These are phyloP conservation scores for Annulohypoxylon stygium DNA, from an alignment of 495 filamentous ascomycete species.

Conservation along the genomic window DNA sequence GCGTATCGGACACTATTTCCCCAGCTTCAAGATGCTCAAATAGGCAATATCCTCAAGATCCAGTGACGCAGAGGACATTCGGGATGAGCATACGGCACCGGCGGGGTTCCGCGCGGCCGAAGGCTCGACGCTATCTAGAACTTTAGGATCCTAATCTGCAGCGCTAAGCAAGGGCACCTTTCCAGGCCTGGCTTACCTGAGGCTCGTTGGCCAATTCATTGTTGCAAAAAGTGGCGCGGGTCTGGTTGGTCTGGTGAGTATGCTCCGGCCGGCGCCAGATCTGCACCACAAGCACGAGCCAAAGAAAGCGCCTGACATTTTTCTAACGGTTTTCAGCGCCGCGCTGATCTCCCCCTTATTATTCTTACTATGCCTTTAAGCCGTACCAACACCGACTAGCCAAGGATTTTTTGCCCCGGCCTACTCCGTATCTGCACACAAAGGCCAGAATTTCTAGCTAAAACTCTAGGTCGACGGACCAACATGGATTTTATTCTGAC, in stretches of 20 bases:
- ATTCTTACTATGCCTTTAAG: conserved; percentile 12
- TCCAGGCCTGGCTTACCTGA: neutral
- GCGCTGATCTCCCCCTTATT: conserved; percentile 11
- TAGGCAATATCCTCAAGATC: neutral
- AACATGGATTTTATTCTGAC: conserved; percentile 23
- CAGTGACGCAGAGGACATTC: neutral
- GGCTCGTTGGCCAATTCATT: conserved; percentile 1
- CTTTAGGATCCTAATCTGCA: conserved; percentile 18
- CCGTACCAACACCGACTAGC: conserved; percentile 19
- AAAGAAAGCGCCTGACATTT: conserved; percentile 41
- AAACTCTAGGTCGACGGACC: conserved; percentile 38
- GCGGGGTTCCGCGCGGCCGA: conserved; percentile 45
- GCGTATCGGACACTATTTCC: conserved; percentile 14
- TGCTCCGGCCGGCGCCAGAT: conserved; percentile 36
- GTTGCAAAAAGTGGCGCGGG: conserved; percentile 27
- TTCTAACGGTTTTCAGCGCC: conserved; percentile 10
- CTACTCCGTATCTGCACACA: conserved; percentile 29
- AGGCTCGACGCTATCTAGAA: conserved; percentile 37
- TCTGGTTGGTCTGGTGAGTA: conserved; percentile 24
- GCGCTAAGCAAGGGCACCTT: conserved; percentile 22
- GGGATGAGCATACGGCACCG: conserved; percentile 19
- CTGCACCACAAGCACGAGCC: conserved; percentile 14
- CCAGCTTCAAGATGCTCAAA: conserved; percentile 19
- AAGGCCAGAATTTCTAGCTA: conserved; percentile 18
- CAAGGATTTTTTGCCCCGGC: conserved; percentile 15